Evolutionary conservation across 495 filamentous ascomycete species (phyloP).

Genomic region (Neurospora sp.): DNA sequence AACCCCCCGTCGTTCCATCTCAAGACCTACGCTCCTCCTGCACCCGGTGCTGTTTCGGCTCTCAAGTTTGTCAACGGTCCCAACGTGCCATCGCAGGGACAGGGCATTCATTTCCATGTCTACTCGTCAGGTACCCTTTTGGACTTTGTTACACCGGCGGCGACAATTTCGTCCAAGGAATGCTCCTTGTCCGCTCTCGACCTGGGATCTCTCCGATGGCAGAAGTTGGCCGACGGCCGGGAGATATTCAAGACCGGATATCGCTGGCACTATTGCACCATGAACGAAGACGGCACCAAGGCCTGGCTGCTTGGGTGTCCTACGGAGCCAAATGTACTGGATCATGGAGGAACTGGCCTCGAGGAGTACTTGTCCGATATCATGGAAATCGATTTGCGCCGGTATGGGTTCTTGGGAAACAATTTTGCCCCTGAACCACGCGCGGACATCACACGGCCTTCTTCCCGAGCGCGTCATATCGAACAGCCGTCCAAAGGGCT

Average conservation of each 20-base stretch:
- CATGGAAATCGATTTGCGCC: slow-evolving; percentile 74
- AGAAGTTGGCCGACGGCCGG: slow-evolving; percentile 81
- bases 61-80: slow-evolving; percentile 82
- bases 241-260: slow-evolving; percentile 84
- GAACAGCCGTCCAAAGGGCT: slow-evolving; percentile 54
- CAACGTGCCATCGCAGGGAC: slow-evolving; percentile 75
- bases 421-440: slow-evolving; percentile 51
- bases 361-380: slow-evolving; percentile 93
- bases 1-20: slow-evolving; percentile 57
- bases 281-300: slow-evolving; percentile 86
- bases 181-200: slow-evolving; percentile 86
- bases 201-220: slow-evolving; percentile 77
- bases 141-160: slow-evolving; percentile 87
- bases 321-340: slow-evolving; percentile 46
- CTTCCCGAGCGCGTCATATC: slow-evolving; percentile 25
- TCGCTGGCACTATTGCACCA: slow-evolving; percentile 94
- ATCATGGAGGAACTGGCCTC: slow-evolving; percentile 43
- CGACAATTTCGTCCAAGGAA: slow-evolving; percentile 70
- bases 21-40: slow-evolving; percentile 57
- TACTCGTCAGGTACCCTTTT: slow-evolving; percentile 88
- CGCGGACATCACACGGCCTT: slow-evolving; percentile 44
- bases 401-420: slow-evolving; percentile 81
- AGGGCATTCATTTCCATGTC: slow-evolving; percentile 87
- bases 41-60: slow-evolving; percentile 77
- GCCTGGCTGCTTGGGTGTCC: slow-evolving; percentile 93